Base-by-base conservation (phyloP, 176 grass and related monocot genomes). In the Oryza longistaminata region DNA sequence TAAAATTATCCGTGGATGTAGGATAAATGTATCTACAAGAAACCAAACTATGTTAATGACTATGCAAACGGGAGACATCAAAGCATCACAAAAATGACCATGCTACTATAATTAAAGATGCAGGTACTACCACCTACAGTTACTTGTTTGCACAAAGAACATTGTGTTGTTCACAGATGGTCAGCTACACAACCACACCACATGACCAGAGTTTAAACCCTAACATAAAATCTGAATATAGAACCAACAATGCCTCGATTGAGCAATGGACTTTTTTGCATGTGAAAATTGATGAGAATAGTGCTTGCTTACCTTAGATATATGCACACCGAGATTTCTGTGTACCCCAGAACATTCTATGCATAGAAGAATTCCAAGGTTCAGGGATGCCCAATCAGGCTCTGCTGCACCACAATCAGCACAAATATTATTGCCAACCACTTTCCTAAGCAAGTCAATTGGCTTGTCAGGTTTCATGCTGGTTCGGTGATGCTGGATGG, bases 271-370 rank as follows among this genome's bases (percentile, higher is more conserved):
- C 55, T n/a, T 80, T 80, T 49, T 65, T 83, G 74, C 31, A 29
- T 3, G 21, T 70, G 17, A 50, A 84, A 65, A 75, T 52, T 84
- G 65, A 53, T 40, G 42, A 75, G 1, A 46, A 42, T 66, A 48
- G 35, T 84, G 15, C 24, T 64, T 75, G 48, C 43, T 87, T 85
- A 96, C 97, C 97, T 99, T 99, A 46, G 97, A 99, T 87, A 99
- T 96, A 84, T 99, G 97, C 75, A 99, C 97, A 55, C 97, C 97
- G 80, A 99, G 94, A 88, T 99, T 99, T n/a, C 97, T 87, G 52
- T 96, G 97, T 34, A 99, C 97, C 39, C 93, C 93, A 84, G 97
- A 99, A 85, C 97, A 99, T 76, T 96, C 97, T 33, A 99, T 99
- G 83, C 97, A 96, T 64, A 99, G 66, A 88, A 99, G 94, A 60